Base-by-base conservation (phyloP, 371 early-diverging fungal genomes). In the Zopfochytrium polystomum region DNA sequence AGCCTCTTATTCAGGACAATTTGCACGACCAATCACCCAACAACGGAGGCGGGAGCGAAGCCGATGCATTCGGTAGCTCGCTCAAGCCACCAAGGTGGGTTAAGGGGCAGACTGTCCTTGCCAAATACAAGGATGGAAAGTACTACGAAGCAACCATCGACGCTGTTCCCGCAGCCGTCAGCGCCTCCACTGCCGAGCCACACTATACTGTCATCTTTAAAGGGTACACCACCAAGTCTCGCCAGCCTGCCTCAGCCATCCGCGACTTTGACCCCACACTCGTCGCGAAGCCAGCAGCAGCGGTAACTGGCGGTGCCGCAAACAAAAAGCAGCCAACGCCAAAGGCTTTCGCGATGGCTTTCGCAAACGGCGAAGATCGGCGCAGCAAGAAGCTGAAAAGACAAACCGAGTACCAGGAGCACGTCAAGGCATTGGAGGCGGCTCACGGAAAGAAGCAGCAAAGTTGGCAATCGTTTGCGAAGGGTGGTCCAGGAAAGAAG, bases 401-500 rank as follows among this genome's bases (percentile, higher is more conserved):
- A 38, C 56, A 65, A 26, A 59, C 52, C 57, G 66, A 63, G 31
- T 48, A 63, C 50, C 59, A 50, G 55, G 72, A 50, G 54, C 50
- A 27, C 38, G 45, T 48, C 49, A 70, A 65, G 60, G 80, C 78
- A 53, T 80, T 83, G 66, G 80, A 82, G 7, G 69, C 66, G 35
- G 91, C 88, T 65, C 86, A 86, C 53, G 77, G 81, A 18, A 78
- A 79, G 63, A 89, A 88, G 66, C 90, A 91, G 70, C 79, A 85
- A 61, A 84, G 85, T 11, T 91, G 91, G 91, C 73, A 87, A 50
- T 80, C 78, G 31, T 91, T 91, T 74, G 88, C 89, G 2, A 79
- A 18, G 11, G 63, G 63, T 9, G 58, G 58, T 23, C 34, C 34
- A 13, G 58, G 52, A 26, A 63, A 67, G 43, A 62, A 63, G 49